Evolutionary conservation across 495 filamentous ascomycete genomes (phyloP), one percentile per base, ranked within the genome.

Genomic region (Amphirosellinia nigrospora): DNA sequence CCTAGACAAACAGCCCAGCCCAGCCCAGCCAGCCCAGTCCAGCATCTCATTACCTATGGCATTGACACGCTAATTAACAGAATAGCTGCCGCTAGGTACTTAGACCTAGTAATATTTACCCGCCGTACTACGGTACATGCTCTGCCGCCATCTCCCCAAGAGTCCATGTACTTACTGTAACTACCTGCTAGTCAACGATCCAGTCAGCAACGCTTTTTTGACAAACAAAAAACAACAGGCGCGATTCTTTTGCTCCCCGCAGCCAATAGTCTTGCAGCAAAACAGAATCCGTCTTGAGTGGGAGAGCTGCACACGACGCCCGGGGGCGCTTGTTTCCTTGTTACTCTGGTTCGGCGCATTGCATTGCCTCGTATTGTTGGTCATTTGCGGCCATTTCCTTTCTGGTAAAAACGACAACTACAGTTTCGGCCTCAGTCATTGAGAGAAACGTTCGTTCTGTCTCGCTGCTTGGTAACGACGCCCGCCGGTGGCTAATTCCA

Each of bases 31-130:
- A 39, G 19, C 1, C 8, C 58, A 41, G 58, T 21, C 34, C 58
- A 61, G 36, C 58, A 41, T 28, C 58, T 41, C 21, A n/a, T 53
- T 32, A 39, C 41, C 2, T 36, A 7, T 3, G 34, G 46, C 63
- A 38, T 65, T 52, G 21, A 65, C 45, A 41, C 63, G 63, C 63
- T 65, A 65, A 65, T 53, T 52, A 52, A 16, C 11, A 48, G 28
- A 41, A 45, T 50, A 48, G 43, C 61, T 36, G 43, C 28, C 61
- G 36, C 61, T 53, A n/a, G n/a, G n/a, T n/a, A n/a, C n/a, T n/a
- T n/a, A n/a, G n/a, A n/a, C n/a, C n/a, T n/a, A n/a, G n/a, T n/a
- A 53, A 52, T 53, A 52, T 32, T 36, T n/a, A 36, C 43, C 61
- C 61, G 43, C 43, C 19, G 30, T 36, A 32, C 41, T 19, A 64